phyloP scores from a whole-genome alignment of 768 basidiomycete species.

The Lactifluus echinatus region DNA sequence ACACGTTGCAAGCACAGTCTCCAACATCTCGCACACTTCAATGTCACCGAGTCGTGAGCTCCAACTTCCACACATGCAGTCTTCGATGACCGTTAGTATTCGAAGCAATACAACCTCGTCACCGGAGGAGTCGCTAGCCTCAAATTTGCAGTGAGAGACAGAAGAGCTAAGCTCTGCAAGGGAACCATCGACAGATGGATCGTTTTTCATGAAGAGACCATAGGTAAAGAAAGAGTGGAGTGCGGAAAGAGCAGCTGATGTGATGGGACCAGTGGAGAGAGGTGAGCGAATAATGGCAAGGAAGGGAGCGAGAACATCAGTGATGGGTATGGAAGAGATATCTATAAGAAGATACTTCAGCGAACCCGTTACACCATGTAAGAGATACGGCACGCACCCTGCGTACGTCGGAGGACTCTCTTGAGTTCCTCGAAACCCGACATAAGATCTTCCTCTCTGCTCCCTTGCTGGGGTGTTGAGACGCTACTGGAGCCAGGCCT shows the following conservation, averaged over 20 bases:
- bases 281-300: slow-evolving; percentile 90
- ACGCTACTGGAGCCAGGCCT: slow-evolving; percentile 42
- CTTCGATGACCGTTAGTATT: slow-evolving; percentile 84
- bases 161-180: slow-evolving; percentile 81
- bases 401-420: slow-evolving; percentile 57
- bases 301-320: slow-evolving; percentile 74
- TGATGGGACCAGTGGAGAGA: slow-evolving; percentile 93
- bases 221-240: slow-evolving; percentile 84
- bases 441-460: slow-evolving; percentile 80
- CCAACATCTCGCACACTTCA: slow-evolving; percentile 96
- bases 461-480: slow-evolving; percentile 40
- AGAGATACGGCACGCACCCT: slow-evolving; percentile 36
- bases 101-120: slow-evolving; percentile 93
- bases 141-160: slow-evolving; percentile 94
- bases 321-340: slow-evolving; percentile 45
- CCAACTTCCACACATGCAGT: slow-evolving; percentile 64
- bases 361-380: not conserved
- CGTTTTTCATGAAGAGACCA: slow-evolving; percentile 53
- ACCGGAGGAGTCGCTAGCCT: slow-evolving; percentile 93
- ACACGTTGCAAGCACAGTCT: slow-evolving; percentile 93
- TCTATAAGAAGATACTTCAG: slow-evolving; percentile 34
- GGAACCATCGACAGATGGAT: slow-evolving; percentile 51
- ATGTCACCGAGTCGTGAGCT: slow-evolving; percentile 78
- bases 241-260: slow-evolving; percentile 84
- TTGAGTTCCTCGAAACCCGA: slow-evolving; percentile 82